phyloP scores from a whole-genome alignment of 1,284 basidiomycete genomes.

The Melampsora larici-populina region DNA sequence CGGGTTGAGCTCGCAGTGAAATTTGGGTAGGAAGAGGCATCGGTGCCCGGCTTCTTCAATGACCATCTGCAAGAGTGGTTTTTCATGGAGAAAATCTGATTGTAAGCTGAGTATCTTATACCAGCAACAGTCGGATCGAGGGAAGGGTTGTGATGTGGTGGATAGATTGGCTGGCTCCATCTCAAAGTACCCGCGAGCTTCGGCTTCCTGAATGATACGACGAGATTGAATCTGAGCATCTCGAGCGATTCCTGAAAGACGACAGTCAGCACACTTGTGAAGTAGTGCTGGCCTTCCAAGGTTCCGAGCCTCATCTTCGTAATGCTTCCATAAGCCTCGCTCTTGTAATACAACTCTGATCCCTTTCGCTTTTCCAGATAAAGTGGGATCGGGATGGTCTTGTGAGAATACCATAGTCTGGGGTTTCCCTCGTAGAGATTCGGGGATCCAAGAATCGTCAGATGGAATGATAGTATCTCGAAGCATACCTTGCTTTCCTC shows the following conservation, averaged over 20 bases:
- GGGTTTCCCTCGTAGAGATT: neutral
- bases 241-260: neutral
- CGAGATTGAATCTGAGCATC: neutral
- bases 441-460: neutral
- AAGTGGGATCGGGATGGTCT: neutral
- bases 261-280: neutral
- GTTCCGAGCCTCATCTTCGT: neutral
- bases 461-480: slow-evolving; percentile 1
- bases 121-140: neutral
- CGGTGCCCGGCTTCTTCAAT: slow-evolving; percentile 14
- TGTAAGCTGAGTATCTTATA: neutral
- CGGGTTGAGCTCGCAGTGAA: slow-evolving; percentile 13
- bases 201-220: neutral
- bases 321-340: slow-evolving; percentile 2
- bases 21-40: too few species aligned
- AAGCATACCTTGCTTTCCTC: neutral
- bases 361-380: slow-evolving; percentile 8
- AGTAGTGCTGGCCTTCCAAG: neutral
- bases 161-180: neutral
- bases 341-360: neutral
- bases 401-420: neutral
- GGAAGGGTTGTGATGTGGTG: neutral
- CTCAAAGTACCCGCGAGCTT: neutral
- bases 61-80: neutral
- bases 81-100: neutral